Evolutionary conservation across 345 rosid species (phyloP), one percentile per base, ranked within the genome.

Genomic region (Excoecaria agallocha): DNA sequence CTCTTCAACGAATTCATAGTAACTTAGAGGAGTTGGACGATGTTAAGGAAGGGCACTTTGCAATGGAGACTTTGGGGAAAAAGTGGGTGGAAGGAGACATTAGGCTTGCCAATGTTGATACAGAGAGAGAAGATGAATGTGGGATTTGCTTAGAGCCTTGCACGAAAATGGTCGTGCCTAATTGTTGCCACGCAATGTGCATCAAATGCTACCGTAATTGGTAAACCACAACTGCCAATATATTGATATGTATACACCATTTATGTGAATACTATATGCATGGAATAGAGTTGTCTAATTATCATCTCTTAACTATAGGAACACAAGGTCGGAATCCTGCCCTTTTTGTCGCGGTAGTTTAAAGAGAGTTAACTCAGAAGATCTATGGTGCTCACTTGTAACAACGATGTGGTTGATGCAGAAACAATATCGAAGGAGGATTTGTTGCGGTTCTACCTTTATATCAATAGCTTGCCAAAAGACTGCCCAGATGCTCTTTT

Each of bases 101-200:
- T 48, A 85, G 82, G 82, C 64, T 83, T 65, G 57, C 77, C 59
- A 85, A 82, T 76, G 43, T 84, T 38, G 94, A 93, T 79, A 75
- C 82, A 49, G 96, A 93, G 68, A 89, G 98, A 81, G 99, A 95
- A 84, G 92, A 91, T 45, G 99, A 95, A 83, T 95, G 99, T 30
- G 99, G 97, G 69, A 95, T 95, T 70, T 95, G 99, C 87, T 88
- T 95, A 76, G 98, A 90, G 86, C 94, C 96, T 51, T 95, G 98
- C 82, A 86, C 97, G 62, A 93, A 91, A 76, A 87, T 95, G 91
- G 99, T 93, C 65, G 66, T 93, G 58, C 99, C 99, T 38, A 90
- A 86, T 78, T 93, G 99, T 60, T 95, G 94, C 55, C 99, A 95
- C 78, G 89, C 94, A 41, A 93, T 95, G 96, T 93, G 99, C 89